phyloP scores from a whole-genome alignment of 140 eudicot genomes.

The Stevia rebaudiana region DNA sequence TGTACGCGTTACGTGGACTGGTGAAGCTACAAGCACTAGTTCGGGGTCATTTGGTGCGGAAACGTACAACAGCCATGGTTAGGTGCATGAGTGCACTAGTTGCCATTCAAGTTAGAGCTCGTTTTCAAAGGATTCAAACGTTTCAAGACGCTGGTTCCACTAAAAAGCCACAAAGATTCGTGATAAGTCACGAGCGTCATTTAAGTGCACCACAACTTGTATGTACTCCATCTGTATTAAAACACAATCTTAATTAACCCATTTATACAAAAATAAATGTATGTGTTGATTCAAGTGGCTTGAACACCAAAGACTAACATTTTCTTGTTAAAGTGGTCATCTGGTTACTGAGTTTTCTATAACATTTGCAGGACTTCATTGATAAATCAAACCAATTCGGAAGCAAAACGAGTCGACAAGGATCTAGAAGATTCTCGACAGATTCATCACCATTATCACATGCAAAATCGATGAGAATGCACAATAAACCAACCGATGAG shows the following conservation, averaged over 20 bases:
- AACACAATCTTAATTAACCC: background rate
- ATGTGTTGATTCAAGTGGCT: no score
- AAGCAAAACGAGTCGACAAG: constrained; percentile 23
- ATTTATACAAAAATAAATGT: background rate
- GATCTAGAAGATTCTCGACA: constrained; percentile 26
- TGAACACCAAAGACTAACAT: no score
- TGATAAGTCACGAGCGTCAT: constrained; percentile 24
- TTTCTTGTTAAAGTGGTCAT: background rate
- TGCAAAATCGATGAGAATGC: constrained; percentile 14
- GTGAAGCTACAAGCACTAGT: constrained; percentile 81
- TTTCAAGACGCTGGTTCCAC: constrained; percentile 28
- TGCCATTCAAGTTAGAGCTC: constrained; percentile 73
- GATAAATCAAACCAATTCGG: constrained; percentile 3
- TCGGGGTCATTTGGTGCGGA: constrained; percentile 72
- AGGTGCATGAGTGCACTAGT: constrained; percentile 65
- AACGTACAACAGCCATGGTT: constrained; percentile 45
- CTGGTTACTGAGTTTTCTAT: background rate
- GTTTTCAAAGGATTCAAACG: constrained; percentile 52
- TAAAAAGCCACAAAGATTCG: background rate
- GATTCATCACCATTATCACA: constrained; percentile 18
- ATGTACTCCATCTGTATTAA: background rate
- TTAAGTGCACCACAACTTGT: constrained; percentile 27
- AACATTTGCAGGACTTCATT: constrained; percentile 14
- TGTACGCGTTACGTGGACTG: constrained; percentile 59
- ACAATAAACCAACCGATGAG: background rate